These are phyloP conservation scores for Tephrocybe sp. DNA, from an alignment of 768 basidiomycete species.

Conservation along the genomic window DNA sequence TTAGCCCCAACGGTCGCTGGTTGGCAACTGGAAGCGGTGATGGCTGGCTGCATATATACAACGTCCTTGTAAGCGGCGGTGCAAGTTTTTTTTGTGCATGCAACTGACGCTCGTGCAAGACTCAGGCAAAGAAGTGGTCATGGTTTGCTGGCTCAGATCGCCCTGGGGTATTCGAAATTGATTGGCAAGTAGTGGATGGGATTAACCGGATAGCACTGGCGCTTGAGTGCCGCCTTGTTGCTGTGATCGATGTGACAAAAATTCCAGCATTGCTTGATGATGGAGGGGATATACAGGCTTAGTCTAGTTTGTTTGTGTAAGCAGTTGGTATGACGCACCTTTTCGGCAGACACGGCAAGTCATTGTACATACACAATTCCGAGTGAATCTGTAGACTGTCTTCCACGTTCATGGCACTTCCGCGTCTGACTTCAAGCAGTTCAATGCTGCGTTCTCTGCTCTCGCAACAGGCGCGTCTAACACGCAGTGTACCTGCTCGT, in stretches of 20 bases:
- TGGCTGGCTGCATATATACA: conserved; percentile 71
- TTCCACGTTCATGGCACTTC: conserved; percentile 11
- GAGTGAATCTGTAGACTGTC: too few species aligned
- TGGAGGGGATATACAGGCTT: background rate
- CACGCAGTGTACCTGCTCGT: conserved; percentile 3
- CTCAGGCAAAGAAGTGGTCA: conserved; percentile 54
- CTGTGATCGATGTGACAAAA: conserved; percentile 58
- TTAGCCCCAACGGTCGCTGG: conserved; percentile 71
- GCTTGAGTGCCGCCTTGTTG: conserved; percentile 65
- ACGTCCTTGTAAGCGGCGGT: conserved; percentile 49
- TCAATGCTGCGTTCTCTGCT: conserved; percentile 13
- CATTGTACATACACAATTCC: background rate
- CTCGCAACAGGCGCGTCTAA: conserved; percentile 3
- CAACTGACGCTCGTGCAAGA: conserved; percentile 21
- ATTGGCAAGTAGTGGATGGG: conserved; percentile 58
- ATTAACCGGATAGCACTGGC: conserved; percentile 67
- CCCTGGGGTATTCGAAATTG: conserved; percentile 72
- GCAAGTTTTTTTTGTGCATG: background rate
- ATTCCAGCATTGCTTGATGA: conserved; percentile 34
- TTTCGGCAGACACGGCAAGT: background rate
- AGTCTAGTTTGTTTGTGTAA: too few species aligned
- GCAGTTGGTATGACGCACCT: too few species aligned
- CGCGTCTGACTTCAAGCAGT: conserved; percentile 6
- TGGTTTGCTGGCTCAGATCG: conserved; percentile 60
- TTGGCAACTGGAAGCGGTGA: conserved; percentile 80